Evolutionary conservation across 2,329 filamentous ascomycete species (phyloP), one percentile per base, ranked within the genome.

Genomic region (Aspergillus pseudoviridinutans): DNA sequence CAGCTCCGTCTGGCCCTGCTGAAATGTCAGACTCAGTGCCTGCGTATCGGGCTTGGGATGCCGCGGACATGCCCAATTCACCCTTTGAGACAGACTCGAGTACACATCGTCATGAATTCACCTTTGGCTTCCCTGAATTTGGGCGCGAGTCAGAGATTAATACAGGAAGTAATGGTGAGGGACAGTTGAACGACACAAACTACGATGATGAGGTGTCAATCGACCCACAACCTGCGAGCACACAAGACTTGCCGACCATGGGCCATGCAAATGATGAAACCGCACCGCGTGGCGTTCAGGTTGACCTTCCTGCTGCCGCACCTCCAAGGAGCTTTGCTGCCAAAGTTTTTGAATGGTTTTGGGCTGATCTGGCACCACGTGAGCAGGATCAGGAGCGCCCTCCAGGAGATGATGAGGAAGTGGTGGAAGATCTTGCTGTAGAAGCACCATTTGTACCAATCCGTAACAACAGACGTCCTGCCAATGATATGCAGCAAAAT

Each of bases 401-500:
- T 52, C 74, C 68, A 17, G 77, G 74, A 12, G 79, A 86, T 54
- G 85, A 87, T 61, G 86, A 87, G 53, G 82, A 84, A 49, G 73
- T 85, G 27, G 81, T 86, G 24, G 78, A 84, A 58, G 80, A 87
- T 57, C 74, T 85, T 27, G 82, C 79, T 7, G 78, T 82, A 29
- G 86, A 89, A 70, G 80, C 81, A 14, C 84, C 83, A 1, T 86
- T 87, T 62, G 82, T 86, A 0, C 82, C 82, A 29, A 77, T 83
- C 60, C 74, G 76, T 58, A 77, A 75, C 49, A 76, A 76, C 14
- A 75, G 77, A 32, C 78, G 70, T 10, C 73, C 70, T 28, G 74
- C 67, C 35, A 68, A 73, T 4, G 66, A 72, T 32, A 55, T 38
- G 7, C 55, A 58, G 2, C 60, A 62, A 24, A 57, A 63, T 25